These are phyloP conservation scores for Iodosphaeria phyllophila DNA, from an alignment of 2,329 filamentous ascomycete genomes.

Conservation along the genomic window DNA sequence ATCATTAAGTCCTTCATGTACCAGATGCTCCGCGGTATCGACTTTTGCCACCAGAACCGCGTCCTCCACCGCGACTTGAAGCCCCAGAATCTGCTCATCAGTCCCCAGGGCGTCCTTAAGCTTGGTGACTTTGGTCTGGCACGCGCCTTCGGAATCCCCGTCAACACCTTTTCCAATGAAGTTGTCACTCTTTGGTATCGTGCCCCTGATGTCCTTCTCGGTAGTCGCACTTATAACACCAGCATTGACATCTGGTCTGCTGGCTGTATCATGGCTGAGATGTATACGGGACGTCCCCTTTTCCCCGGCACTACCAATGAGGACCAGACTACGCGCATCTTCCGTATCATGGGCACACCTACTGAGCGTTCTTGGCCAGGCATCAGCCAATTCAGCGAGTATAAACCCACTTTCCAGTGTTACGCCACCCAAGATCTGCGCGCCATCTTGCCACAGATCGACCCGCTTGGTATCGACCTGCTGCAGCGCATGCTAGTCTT, in stretches of 20 bases:
- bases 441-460: conserved; percentile 76
- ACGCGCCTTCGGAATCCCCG: conserved; percentile 86
- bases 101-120: conserved; percentile 76
- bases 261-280: conserved; percentile 98
- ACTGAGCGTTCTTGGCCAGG: conserved; percentile 92
- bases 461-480: conserved; percentile 70
- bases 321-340: conserved; percentile 92
- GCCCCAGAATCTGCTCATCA: conserved; percentile 92
- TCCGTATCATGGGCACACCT: conserved; percentile 95
- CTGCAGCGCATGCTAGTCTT: conserved; percentile 83
- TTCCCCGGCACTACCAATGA: conserved; percentile 98
- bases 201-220: conserved; percentile 84
- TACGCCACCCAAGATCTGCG: conserved; percentile 84
- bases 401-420: conserved; percentile 87
- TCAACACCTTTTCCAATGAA: conserved; percentile 97
- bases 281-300: conserved; percentile 89
- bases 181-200: conserved; percentile 97
- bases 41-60: conserved; percentile 94
- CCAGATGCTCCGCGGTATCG: conserved; percentile 85
- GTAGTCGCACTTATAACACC: conserved; percentile 94
- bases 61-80: conserved; percentile 92
- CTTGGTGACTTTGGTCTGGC: conserved; percentile 89
- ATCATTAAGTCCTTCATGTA: conserved; percentile 99
- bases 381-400: conserved; percentile 90
- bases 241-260: conserved; percentile 99